Base-by-base conservation (phyloP, 805 yeast species). In the Ogataea zsoltii region DNA sequence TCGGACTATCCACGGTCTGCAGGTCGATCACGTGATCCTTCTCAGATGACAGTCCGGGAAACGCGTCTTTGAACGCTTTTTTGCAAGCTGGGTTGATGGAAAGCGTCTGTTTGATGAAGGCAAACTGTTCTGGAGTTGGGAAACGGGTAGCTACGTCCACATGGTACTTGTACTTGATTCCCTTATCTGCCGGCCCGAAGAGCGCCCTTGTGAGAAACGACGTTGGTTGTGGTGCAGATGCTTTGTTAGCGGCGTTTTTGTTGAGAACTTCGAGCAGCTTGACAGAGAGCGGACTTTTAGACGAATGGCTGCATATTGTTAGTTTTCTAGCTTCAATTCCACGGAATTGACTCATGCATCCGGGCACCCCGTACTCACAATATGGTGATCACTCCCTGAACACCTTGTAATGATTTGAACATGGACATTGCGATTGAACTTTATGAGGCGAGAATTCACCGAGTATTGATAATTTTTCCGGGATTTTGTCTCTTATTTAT, bases 311-410 rank as follows among this genome's bases (percentile, higher is more conserved):
- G 41, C 6, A 11, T n/a, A 17, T 18, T 42, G 53, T 50, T 51
- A 53, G 54, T 46, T 41, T 6, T 2, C 15, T 11, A 14, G 19
- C 28, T 16, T 17, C 33, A 11, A 21, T 10, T 23, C 14, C 13
- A 5, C 32, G 25, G 11, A 16, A 12, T 17, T 17, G 23, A 7
- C 25, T 21, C 25, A 9, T 9, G n/a, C 25, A 21, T 21, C 25
- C 25, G 25, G 25, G 9, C 9, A 9, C 5, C 25, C 25, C 25
- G 25, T 21, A 63, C 64, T 40, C 58, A 57, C 61, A 74, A 78
- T 30, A 78, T 45, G 3, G 82, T 70, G 41, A 77, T 69, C 1
- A 70, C 66, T 15, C 80, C 72, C 2, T 79, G 75, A 16, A 68
- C 64, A 13, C 53, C 49, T 51, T 76, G 80, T 9, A 76, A 55